A percentile compares a stretch with the other conserved stretches of the same genome.
Conservation (phyloP, 768 basidiomycete genomes). For the Boletus rex-veris region DNA sequence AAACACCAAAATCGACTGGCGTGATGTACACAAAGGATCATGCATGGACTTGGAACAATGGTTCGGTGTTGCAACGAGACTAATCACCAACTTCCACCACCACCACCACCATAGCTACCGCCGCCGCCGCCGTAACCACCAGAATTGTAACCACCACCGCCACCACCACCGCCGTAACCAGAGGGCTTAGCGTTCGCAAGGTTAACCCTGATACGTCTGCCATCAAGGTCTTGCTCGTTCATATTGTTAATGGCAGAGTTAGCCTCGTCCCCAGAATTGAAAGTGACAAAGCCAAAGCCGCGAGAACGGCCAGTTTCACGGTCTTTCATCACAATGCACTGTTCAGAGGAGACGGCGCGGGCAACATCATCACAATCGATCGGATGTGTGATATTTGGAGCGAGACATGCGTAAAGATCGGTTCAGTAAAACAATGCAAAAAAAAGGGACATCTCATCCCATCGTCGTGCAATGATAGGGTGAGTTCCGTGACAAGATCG, state of each 20-base stretch:
- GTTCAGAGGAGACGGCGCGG: constrained; percentile 1
- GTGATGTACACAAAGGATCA: constrained; percentile 1
- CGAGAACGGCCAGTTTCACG: constrained; percentile 56
- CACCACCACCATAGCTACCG: constrained; percentile 1
- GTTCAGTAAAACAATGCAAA: constrained; percentile 24
- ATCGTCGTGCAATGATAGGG: constrained; percentile 30
- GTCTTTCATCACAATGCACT: constrained; percentile 42
- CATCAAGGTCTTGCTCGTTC: constrained; percentile 54
- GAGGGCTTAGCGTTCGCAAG: constrained; percentile 29
- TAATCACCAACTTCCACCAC: constrained; percentile 11
- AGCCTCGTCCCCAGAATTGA: constrained; percentile 32
- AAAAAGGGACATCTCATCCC: constrained; percentile 28
- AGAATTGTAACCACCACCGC: constrained; percentile 8
- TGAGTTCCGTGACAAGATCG: constrained; percentile 31
- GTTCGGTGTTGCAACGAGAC: constrained; percentile 1
- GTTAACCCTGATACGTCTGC: constrained; percentile 54
- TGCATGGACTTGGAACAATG: constrained; percentile 5
- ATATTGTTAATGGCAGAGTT: constrained; percentile 42
- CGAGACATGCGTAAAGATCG: constrained; percentile 22
- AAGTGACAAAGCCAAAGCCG: constrained; percentile 56
- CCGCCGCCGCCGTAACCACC: background rate
- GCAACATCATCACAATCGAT: constrained; percentile 4
- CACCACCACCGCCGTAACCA: constrained; percentile 27
- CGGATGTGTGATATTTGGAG: constrained; percentile 6
- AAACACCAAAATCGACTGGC: constrained; percentile 1